Evolutionary conservation across 768 basidiomycete genomes (phyloP), one percentile per base, ranked within the genome.

Genomic region (Pleurotus cornucopiae): DNA sequence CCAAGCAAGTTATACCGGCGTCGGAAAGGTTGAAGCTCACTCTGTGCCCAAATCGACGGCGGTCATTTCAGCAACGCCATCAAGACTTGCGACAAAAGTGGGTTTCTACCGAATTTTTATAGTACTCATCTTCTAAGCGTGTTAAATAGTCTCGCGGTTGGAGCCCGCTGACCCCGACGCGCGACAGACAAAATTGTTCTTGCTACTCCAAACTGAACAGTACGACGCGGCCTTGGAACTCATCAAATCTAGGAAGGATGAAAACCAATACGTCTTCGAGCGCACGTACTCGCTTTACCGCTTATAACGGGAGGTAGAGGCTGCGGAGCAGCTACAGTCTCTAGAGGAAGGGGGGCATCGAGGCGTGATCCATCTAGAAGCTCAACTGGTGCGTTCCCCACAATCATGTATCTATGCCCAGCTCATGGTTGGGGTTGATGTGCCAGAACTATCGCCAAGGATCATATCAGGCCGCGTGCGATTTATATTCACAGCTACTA

Each of bases 1-100:
- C 65, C 1, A 76, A 75, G 57, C 65, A 71, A 45, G 66, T 70
- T 1, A 54, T 71, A 12, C 62, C 74, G 4, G 47, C 65, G 2
- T 55, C 66, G 11, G 77, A 79, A 45, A 71, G 70, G 12, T 60
- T 76, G 48, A 85, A 81, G 64, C 79, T 89, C 90, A 39, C 73
- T 97, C 2, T 86, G 84, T 66, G 88, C 90, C 7, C 94, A 96
- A 67, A 86, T 95, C 62, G 91, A 95, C 60, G 91, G 88, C 16
- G 90, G 88, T 1, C 85, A 94, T 71, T 86, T 92, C 66, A 70
- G 73, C 45, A 93, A 92, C 64, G 93, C 92, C 23, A 79, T 94
- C 65, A 91, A 87, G 79, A 94, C 94, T 59, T 94, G 91, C 75
- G 87, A 92, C 71, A 93, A 92, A 76, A 89, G 94, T 92, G 63